Percentiles rank a stretch among this genome's conserved stretches.
phyloP scores from a whole-genome alignment of 179 eudicot species.

The Actinidia polygama region DNA sequence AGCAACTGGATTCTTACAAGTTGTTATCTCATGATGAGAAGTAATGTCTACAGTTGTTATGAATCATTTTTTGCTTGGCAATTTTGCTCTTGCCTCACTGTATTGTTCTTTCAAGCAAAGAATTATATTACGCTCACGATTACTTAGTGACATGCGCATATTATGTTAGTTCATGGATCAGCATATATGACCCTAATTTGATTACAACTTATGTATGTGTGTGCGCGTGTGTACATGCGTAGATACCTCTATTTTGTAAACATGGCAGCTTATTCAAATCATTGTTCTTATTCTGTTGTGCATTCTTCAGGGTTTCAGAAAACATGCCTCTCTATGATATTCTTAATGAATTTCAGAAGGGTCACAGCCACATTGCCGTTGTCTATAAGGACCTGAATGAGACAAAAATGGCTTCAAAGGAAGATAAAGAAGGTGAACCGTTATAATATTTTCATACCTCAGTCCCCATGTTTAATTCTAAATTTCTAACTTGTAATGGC shows the following conservation, averaged over 20 bases:
- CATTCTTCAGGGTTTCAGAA: constrained; percentile 75
- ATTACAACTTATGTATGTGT: neutral
- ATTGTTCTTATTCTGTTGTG: neutral
- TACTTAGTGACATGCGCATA: neutral
- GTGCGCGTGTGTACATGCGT: neutral
- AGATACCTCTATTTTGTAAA: neutral
- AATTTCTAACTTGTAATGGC: neutral
- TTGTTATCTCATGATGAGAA: neutral
- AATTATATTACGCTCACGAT: neutral
- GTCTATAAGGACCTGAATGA: constrained; percentile 80
- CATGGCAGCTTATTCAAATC: neutral
- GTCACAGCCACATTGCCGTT: constrained; percentile 98
- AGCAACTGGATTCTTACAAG: neutral
- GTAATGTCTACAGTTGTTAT: neutral
- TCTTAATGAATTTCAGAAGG: constrained; percentile 94
- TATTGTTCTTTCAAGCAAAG: neutral
- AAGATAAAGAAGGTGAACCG: constrained; percentile 47
- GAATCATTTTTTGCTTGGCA: neutral
- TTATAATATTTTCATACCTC: neutral
- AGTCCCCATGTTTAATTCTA: neutral
- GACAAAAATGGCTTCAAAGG: constrained; percentile 44
- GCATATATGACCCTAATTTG: neutral
- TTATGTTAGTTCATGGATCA: neutral
- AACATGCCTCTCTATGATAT: constrained; percentile 97
- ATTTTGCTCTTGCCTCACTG: no score